Evolutionary conservation across 345 rosid genomes (phyloP).

Genomic region (Eucalyptus coolabah): DNA sequence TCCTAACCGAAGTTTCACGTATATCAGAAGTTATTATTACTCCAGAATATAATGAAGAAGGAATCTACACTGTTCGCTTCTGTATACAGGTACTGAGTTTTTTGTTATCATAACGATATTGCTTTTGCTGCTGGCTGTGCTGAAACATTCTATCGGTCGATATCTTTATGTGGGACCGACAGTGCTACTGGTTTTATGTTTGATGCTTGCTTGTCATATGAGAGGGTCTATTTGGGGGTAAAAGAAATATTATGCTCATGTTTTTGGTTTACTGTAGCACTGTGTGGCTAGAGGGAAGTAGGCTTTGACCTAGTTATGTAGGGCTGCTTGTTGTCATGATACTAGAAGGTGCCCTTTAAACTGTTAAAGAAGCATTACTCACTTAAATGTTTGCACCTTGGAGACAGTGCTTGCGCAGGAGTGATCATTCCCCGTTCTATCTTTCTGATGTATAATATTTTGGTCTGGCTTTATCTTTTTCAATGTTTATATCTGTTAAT

Average conservation of each 20-base stretch:
- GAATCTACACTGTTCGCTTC: constrained; percentile 97
- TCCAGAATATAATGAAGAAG: constrained; percentile 95
- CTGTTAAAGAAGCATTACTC: neutral
- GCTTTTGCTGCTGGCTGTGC: neutral
- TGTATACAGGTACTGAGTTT: constrained; percentile 78
- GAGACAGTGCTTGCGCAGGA: neutral
- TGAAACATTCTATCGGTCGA: neutral
- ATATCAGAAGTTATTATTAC: constrained; percentile 97
- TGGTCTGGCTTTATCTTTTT: neutral
- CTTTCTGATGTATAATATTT: neutral
- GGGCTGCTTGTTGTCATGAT: neutral
- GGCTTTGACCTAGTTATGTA: neutral
- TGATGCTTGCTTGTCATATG: neutral
- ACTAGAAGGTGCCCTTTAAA: neutral
- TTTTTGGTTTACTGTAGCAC: neutral
- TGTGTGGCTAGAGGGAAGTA: neutral
- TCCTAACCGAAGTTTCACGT: constrained; percentile 81
- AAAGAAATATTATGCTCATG: neutral
- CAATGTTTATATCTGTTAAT: neutral
- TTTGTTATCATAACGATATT: neutral
- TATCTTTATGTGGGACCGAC: neutral
- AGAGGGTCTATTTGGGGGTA: neutral
- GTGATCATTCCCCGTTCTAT: neutral
- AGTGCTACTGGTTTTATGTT: neutral
- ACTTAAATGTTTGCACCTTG: neutral